Evolutionary conservation across 2,329 filamentous ascomycete genomes (phyloP).

Genomic region (Keithomyces neogunnii): DNA sequence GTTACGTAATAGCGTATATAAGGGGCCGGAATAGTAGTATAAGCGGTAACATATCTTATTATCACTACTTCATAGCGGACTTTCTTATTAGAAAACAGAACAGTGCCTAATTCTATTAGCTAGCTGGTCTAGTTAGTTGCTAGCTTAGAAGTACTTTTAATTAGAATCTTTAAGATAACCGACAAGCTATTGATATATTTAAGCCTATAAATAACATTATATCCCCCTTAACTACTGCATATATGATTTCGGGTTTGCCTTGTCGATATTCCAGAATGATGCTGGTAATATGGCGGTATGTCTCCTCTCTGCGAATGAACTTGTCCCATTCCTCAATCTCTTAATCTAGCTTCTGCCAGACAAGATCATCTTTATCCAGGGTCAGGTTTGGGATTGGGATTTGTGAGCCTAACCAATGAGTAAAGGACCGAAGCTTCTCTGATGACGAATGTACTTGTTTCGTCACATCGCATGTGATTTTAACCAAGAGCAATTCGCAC

Average conservation of each 20-base stretch:
- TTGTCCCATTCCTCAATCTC: conserved; percentile 11
- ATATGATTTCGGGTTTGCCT: conserved; percentile 11
- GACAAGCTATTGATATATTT: conserved; percentile 4
- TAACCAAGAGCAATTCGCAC: too few species aligned
- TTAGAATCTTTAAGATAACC: not conserved
- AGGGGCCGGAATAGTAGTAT: conserved; percentile 27
- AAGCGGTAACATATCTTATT: conserved; percentile 21
- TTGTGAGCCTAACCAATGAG: too few species aligned
- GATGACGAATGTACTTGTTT: too few species aligned
- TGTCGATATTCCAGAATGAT: conserved; percentile 14
- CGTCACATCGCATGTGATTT: too few species aligned
- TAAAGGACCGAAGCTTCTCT: too few species aligned
- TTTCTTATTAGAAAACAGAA: conserved; percentile 26
- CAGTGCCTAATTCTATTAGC: conserved; percentile 20
- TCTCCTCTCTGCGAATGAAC: conserved; percentile 7
- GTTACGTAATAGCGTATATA: conserved; percentile 22
- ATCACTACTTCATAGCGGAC: conserved; percentile 24
- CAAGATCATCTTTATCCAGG: conserved; percentile 12
- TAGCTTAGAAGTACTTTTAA: not conserved
- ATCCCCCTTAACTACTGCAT: conserved; percentile 5
- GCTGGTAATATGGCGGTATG: conserved; percentile 8
- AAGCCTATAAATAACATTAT: conserved; percentile 2
- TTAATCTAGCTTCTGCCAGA: conserved; percentile 15
- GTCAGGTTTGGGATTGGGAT: too few species aligned
- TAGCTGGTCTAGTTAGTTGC: conserved; percentile 16